Evolutionary conservation across 164 flowering plant species (phyloP), one percentile per base, ranked within the genome.

Genomic region (Echeveria elegans): DNA sequence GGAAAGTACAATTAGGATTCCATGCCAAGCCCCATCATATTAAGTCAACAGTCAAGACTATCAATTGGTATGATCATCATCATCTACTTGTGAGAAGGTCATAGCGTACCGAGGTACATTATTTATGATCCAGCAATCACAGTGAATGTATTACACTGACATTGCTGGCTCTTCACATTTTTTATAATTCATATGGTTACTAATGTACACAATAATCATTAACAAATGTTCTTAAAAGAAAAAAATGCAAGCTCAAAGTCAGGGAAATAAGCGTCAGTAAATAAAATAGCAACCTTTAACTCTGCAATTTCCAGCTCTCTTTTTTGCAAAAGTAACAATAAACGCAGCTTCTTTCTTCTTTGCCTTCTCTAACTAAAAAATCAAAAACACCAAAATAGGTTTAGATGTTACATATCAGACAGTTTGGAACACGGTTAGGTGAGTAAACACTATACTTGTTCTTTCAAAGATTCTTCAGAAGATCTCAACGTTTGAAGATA

Each of bases 321-420:
- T 74, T n/a, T 95, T 95, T 61, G 98, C 96, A 82, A 92, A 88
- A 31, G 96, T 90, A 31, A 92, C 98, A 72, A 90, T 87, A 72
- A 92, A 90, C 47, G 98, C 98, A 79, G 95, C 99, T 83, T 95
- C 99, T 73, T 95, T 95, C 73, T 89, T 95, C 85, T 85, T 95
- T 70, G 96, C 96, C 76, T 86, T 95, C 68, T 95, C 99, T 67
- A 92, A 81, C 98, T 95, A 79, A 63, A 65, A 21, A 63, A 30
- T 16, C 72, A 64, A 68, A 50, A 32, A 70, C 31, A 36, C 6
- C 60, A 48, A 62, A 48, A 62, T 47, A 4, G n/a, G 19, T 40
- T 31, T 65, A 30, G 37, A 60, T 30, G 31, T n/a, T n/a, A n/a
- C n/a, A n/a, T n/a, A n/a, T 64, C 16, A 19, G 29, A 12, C 9